These are phyloP conservation scores for Wickerhamomyces sp. DNA, from an alignment of 1,139 yeast genomes.

Conservation along the genomic window DNA sequence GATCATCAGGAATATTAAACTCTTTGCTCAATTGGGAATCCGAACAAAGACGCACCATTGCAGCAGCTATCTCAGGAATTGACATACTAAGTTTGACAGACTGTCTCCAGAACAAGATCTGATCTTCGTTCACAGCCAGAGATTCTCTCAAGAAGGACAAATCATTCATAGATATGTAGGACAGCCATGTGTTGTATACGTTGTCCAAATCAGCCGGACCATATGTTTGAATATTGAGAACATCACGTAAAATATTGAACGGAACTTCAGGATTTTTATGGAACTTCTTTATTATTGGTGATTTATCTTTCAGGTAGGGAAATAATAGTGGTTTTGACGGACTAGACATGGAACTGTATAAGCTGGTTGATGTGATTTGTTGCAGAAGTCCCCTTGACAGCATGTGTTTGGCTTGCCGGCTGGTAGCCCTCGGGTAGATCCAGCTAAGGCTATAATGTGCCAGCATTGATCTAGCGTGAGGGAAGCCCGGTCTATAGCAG, in stretches of 20 bases:
- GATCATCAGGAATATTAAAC: slow-evolving; percentile 7
- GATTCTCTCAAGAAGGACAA: slow-evolving; percentile 2
- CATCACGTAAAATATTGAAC: slow-evolving; percentile 17
- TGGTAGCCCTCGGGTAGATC: too few species aligned
- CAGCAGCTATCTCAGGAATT: slow-evolving; percentile 11
- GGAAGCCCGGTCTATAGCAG: too few species aligned
- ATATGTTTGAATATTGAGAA: slow-evolving; percentile 8
- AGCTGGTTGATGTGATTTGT: neutral
- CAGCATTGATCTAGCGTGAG: too few species aligned
- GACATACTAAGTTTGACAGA: slow-evolving; percentile 12
- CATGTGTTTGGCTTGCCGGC: neutral
- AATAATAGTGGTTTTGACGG: slow-evolving; percentile 3
- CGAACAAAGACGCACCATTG: slow-evolving; percentile 8
- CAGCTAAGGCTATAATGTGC: too few species aligned
- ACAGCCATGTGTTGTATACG: slow-evolving; percentile 15
- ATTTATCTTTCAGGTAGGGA: slow-evolving; percentile 14
- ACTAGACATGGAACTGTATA: neutral
- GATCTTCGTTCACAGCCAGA: neutral
- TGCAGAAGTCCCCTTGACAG: neutral
- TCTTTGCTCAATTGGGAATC: neutral
- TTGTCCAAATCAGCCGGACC: slow-evolving; percentile 3
- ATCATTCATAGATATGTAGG: slow-evolving; percentile 13
- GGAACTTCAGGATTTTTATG: slow-evolving; percentile 13
- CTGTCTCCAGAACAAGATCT: slow-evolving; percentile 7
- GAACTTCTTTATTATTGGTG: slow-evolving; percentile 7